phyloP scores from a whole-genome alignment of 257 asterid genomes.

The Agastache rugosa region DNA sequence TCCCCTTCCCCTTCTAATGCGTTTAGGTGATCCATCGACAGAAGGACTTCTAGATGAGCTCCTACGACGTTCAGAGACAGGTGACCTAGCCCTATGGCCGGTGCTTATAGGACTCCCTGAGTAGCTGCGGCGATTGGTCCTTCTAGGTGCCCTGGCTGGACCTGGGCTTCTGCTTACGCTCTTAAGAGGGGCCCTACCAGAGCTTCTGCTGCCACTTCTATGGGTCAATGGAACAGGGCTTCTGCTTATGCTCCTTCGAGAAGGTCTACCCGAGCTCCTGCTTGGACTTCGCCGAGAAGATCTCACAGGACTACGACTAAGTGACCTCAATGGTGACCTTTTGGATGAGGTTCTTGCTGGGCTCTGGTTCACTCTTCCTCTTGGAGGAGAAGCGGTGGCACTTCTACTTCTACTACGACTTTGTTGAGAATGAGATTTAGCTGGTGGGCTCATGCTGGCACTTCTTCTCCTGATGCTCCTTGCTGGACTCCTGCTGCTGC shows the following conservation, averaged over 20 bases:
- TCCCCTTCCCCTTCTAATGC: conserved; percentile 97
- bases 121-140: conserved; percentile 62
- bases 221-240: conserved; percentile 68
- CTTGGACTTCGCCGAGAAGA: conserved; percentile 57
- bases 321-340: conserved; percentile 59
- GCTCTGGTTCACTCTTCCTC: conserved; percentile 53
- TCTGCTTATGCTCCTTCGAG: conserved; percentile 76
- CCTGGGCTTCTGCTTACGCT: conserved; percentile 63
- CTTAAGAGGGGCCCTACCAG: conserved; percentile 68
- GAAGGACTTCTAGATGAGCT: conserved; percentile 94
- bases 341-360: conserved; percentile 62
- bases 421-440: conserved; percentile 47
- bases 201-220: conserved; percentile 85
- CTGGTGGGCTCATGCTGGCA: conserved; percentile 63
- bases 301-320: conserved; percentile 69
- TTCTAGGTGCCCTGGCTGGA: conserved; percentile 71
- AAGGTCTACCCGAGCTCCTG: conserved; percentile 55
- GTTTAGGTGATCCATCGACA: conserved; percentile 84
- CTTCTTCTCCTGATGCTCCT: conserved; percentile 61
- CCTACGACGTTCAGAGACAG: conserved; percentile 66
- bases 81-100: conserved; percentile 76
- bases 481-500: conserved; percentile 48
- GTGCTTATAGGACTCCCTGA: conserved; percentile 72
- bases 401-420: conserved; percentile 47
- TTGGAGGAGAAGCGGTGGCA: conserved; percentile 51